Evolutionary conservation across 225 moss, liverwort and hornwort species (phyloP).

Genomic region (Rhytidiadelphus loreus): DNA sequence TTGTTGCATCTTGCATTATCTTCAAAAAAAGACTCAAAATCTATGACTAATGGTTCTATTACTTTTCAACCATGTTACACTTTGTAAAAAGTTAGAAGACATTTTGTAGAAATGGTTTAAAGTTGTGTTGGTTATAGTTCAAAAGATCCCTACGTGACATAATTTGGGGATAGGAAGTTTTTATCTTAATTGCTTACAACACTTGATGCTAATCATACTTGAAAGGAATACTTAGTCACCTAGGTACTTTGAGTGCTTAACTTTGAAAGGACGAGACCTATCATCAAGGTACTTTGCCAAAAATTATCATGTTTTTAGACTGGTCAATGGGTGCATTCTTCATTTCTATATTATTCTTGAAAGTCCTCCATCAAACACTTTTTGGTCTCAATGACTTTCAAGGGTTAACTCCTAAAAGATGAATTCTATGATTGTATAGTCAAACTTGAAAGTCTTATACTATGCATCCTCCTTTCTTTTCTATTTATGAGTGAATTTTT

Average conservation of each 20-base stretch:
- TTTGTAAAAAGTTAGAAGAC: not conserved
- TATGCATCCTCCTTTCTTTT: too few relatives aligned
- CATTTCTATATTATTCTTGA: not conserved
- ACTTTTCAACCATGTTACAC: not conserved
- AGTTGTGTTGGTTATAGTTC: not conserved
- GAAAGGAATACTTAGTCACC: not conserved
- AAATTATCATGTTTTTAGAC: not conserved
- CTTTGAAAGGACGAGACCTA: not conserved
- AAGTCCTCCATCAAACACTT: not conserved
- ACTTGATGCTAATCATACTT: not conserved
- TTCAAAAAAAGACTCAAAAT: not conserved
- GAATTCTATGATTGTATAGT: too few relatives aligned
- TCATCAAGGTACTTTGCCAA: not conserved
- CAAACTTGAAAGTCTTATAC: too few relatives aligned
- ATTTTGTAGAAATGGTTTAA: not conserved
- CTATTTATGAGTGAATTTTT: too few relatives aligned
- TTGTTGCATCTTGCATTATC: not conserved
- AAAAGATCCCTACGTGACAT: not conserved
- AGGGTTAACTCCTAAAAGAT: not conserved
- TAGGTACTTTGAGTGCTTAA: too few relatives aligned
- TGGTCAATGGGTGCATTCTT: not conserved
- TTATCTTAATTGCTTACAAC: fast-evolving
- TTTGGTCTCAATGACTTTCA: not conserved
- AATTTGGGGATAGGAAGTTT: fast-evolving
- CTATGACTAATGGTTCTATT: not conserved